Evolutionary conservation across 129 eudicot genomes (phyloP).

Genomic region (Escallonia rubra): DNA sequence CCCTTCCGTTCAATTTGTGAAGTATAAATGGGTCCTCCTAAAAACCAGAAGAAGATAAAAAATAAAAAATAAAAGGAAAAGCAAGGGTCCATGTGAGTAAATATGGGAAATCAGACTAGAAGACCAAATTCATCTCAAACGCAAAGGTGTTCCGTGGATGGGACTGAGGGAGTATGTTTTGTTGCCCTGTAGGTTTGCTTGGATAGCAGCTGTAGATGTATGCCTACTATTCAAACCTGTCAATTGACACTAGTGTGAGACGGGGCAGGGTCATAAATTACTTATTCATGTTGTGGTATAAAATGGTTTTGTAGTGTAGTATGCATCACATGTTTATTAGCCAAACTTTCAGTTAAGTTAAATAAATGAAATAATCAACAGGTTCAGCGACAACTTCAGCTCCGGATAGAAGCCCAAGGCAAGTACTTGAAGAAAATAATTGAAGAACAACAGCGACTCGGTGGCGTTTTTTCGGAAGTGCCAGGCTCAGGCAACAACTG

Average conservation of each 20-base stretch:
- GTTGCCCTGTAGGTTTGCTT: too few species aligned
- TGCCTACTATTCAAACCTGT: too few species aligned
- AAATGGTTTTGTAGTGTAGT: background rate
- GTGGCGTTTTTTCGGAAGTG: slow-evolving; percentile 50
- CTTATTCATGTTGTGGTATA: background rate
- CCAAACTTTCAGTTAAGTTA: background rate
- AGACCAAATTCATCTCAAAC: too few species aligned
- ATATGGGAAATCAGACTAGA: too few species aligned
- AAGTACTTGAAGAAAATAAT: slow-evolving; percentile 76
- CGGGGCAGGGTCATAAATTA: background rate
- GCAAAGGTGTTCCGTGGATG: too few species aligned
- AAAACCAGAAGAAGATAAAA: too few species aligned
- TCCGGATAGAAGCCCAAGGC: slow-evolving; percentile 87
- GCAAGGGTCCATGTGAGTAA: too few species aligned
- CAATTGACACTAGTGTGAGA: background rate
- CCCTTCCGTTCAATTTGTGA: too few species aligned
- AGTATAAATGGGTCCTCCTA: too few species aligned
- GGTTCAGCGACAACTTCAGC: slow-evolving; percentile 85
- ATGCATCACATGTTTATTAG: background rate
- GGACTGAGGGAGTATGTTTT: too few species aligned
- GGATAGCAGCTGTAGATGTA: too few species aligned
- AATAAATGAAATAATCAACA: slow-evolving; percentile 7
- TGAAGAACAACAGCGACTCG: slow-evolving; percentile 74
- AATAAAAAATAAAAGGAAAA: too few species aligned
- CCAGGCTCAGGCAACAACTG: slow-evolving; percentile 30